These are phyloP conservation scores for Eruca vesicaria DNA, from an alignment of 441 rosid species.

Conservation along the genomic window DNA sequence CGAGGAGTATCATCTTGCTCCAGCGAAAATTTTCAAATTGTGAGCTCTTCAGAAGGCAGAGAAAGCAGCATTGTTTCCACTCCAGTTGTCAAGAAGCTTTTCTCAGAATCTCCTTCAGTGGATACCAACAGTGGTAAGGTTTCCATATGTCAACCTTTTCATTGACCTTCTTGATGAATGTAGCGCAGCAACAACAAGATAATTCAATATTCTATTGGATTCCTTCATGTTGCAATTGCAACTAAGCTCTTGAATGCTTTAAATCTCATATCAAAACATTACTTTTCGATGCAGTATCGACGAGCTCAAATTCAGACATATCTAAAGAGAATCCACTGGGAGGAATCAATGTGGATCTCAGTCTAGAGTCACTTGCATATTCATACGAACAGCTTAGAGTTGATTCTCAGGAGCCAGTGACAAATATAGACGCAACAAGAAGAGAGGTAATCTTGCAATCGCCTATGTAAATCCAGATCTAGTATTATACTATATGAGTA, in stretches of 20 bases:
- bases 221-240: neutral
- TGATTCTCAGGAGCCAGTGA: conserved; percentile 52
- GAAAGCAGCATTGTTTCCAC: conserved; percentile 39
- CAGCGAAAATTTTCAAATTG: too few species aligned
- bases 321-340: conserved; percentile 25
- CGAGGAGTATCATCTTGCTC: conserved; percentile 46
- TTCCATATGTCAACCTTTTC: conserved; percentile 10
- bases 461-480: neutral
- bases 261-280: conserved; percentile 1
- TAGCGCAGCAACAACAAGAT: neutral
- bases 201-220: neutral
- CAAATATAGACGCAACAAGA: conserved; percentile 55
- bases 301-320: conserved; percentile 22
- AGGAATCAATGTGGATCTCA: conserved; percentile 23
- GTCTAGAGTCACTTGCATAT: conserved; percentile 36
- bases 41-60: too few species aligned
- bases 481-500: neutral
- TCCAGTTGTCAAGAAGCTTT: conserved; percentile 51
- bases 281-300: conserved; percentile 40
- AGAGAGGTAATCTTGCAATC: conserved; percentile 54
- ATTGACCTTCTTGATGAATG: neutral
- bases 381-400: conserved; percentile 54
- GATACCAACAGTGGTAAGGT: conserved; percentile 19
- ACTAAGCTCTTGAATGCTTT: neutral
- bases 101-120: conserved; percentile 44